Base-by-base conservation (phyloP, 495 filamentous ascomycete species). In the Penicillium paxilli region DNA sequence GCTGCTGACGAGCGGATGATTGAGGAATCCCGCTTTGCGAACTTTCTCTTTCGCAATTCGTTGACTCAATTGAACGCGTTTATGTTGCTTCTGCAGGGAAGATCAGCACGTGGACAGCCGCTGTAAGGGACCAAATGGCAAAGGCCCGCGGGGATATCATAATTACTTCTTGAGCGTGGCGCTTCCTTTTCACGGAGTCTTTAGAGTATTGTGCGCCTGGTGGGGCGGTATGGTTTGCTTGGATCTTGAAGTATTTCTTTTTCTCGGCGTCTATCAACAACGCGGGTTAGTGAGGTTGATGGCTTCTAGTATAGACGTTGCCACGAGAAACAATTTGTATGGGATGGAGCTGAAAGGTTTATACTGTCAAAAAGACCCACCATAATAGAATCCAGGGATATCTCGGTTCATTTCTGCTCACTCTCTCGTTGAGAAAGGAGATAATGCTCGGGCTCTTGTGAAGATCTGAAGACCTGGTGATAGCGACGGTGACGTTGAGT, bases 241-340 rank as follows among this genome's bases (percentile, higher is more conserved):
- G 70, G 48, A 84, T 78, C 28, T 73, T 74, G 64, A 84, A 85
- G 58, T 85, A 85, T 49, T 82, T 84, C 41, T 77, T 78, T 63
- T 81, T 83, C 32, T 80, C 77, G 12, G 61, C 55, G 59, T 84
- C 82, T 80, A 60, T 2, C 2, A 11, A 10, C 19, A 23, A 12
- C 40, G n/a, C n/a, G 10, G 19, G 21, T 42, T 42, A 42, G 40
- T 42, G 7, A 1, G 16, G 9, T 8, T 7, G 14, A 38, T 38
- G 35, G 35, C 8, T 38, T 38, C 35, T n/a, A n/a, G n/a, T n/a
- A 38, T 38, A 5, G 35, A 38, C 14, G 8, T 16, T 4, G 35
- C 16, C 35, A 38, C n/a, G n/a, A n/a, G n/a, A n/a, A n/a, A n/a
- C n/a, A n/a, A n/a, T n/a, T n/a, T n/a, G n/a, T n/a, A n/a, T n/a